A percentile compares a stretch with the other conserved stretches of the same genome.
phyloP scores from a whole-genome alignment of 345 rosid species.

The Bruguiera sexangula region DNA sequence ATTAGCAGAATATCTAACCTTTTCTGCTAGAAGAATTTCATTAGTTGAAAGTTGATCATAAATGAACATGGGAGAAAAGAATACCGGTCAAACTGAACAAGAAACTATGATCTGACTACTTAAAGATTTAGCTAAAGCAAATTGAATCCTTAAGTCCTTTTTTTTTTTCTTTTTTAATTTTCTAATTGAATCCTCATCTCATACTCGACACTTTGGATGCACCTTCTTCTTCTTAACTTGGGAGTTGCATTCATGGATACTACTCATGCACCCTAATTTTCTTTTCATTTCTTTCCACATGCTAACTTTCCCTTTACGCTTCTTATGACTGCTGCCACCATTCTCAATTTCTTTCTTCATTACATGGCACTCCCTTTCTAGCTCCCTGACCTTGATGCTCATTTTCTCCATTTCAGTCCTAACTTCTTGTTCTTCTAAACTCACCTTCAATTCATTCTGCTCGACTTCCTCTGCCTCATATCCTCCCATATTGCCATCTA shows the following conservation, averaged over 20 bases:
- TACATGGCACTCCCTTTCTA: constrained; percentile 45
- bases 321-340: constrained; percentile 18
- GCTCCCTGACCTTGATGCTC: constrained; percentile 60
- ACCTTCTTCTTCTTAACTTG: constrained; percentile 57
- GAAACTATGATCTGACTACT: too few species aligned
- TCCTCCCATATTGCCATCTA: constrained; percentile 23
- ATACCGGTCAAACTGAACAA: too few species aligned
- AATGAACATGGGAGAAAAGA: too few species aligned
- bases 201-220: constrained; percentile 30
- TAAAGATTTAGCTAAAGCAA: too few species aligned
- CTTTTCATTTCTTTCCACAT: constrained; percentile 83
- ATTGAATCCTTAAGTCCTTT: too few species aligned
- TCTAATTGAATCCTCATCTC: neutral
- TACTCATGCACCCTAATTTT: constrained; percentile 69
- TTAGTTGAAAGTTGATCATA: too few species aligned
- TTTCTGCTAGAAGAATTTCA: too few species aligned
- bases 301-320: constrained; percentile 41
- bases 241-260: constrained; percentile 42
- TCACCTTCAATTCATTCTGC: neutral
- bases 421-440: constrained; percentile 34
- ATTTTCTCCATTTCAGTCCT: constrained; percentile 49
- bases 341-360: constrained; percentile 51
- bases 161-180: neutral
- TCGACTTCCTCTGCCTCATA: constrained; percentile 16
- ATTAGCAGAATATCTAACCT: too few species aligned